These are phyloP conservation scores for Diaporthe vexans DNA, from an alignment of 2,329 filamentous ascomycete genomes.

Conservation along the genomic window DNA sequence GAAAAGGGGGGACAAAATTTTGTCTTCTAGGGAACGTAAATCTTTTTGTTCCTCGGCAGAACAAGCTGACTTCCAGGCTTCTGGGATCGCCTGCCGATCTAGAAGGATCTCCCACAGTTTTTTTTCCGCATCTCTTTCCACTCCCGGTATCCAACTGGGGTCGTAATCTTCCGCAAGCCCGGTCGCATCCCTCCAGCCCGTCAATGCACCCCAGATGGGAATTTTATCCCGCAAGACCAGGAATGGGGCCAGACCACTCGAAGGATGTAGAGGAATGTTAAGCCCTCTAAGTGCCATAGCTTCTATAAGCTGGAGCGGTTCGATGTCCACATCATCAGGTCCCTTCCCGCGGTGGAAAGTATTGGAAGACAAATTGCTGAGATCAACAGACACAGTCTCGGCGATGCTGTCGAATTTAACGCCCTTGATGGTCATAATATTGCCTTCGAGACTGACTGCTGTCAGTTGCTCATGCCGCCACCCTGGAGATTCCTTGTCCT, in stretches of 20 bases:
- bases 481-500: no score
- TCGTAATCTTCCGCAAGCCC: no score
- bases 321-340: neutral
- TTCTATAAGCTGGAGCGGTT: neutral
- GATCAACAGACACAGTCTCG: neutral
- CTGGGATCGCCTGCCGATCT: neutral
- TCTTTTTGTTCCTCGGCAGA: neutral
- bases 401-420: neutral
- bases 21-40: neutral
- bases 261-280: neutral
- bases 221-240: neutral
- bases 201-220: neutral
- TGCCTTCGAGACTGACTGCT: neutral
- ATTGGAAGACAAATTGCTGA: neutral
- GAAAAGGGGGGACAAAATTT: neutral
- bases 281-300: neutral
- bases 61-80: conserved; percentile 1
- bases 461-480: neutral
- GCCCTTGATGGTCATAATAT: neutral
- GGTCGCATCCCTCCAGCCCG: neutral
- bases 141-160: no score
- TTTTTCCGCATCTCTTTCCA: no score
- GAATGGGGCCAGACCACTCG: neutral
- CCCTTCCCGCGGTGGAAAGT: neutral
- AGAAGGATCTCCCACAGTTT: conserved; percentile 12